Base-by-base conservation (phyloP, 148 eudicot species). In the Silene uniflora region DNA sequence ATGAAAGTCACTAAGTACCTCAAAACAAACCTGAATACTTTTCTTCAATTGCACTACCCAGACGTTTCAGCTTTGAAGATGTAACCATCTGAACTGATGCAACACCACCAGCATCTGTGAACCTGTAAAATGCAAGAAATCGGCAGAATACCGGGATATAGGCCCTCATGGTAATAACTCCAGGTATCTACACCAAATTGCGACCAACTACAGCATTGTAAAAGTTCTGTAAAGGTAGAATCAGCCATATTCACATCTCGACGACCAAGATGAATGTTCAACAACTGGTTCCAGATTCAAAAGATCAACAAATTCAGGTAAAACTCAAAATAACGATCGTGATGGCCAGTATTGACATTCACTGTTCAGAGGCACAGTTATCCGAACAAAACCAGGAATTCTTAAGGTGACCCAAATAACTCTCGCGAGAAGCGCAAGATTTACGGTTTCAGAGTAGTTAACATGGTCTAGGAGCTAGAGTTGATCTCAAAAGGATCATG, bases 1-100 rank as follows among this genome's bases (percentile, higher is more conserved):
- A 52, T 13, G 56, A 23, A 44, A 46, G 10, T 23, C 73, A 23
- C 29, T 24, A 22, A 22, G 23, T 46, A 69, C 32, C 46, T 69
- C 59, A 25, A 69, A 22, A 69, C 32, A 19, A 49, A 69, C 27
- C 73, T 69, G 59, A 69, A 39, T 39, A 39, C 44, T 39, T 39
- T 39, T 39, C 44, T 39, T 69, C 25, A 21, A 22, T 47, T 47
- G 23, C 56, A 68, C 56, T 7, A 49, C 55, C 72, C 22, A 19
- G 52, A n/a, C 39, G 22, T 1, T 22, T 19, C 25, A 22, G 64
- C 64, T 61, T 61, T 22, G 24, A 61, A 22, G 24, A 61, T 22
- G 24, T 19, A 10, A 13, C 14, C 17, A 52, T 52, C 56, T 14
- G 17, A 5, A 52, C 14, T 52, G 56, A 52, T 11, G 14, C 17